Conservation (phyloP, 106 monocot genomes). For the Acanthochlamys bracteata region DNA sequence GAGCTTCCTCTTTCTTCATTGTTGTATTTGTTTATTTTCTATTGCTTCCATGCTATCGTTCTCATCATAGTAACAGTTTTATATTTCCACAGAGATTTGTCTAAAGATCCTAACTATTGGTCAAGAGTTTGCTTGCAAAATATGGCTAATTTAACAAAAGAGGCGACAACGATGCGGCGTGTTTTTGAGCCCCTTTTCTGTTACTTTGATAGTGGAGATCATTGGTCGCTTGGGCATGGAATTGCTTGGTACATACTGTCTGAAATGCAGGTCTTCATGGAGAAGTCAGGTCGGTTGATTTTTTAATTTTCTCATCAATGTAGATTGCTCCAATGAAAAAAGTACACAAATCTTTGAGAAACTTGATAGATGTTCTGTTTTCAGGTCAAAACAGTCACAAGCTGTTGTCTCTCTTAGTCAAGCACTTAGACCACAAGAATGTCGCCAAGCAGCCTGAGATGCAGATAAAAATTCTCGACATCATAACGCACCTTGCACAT, state of each 20-base stretch:
- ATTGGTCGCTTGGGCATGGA: constrained; percentile 57
- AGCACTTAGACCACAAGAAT: constrained; percentile 91
- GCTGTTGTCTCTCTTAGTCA: constrained; percentile 60
- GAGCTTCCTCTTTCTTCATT: constrained; percentile 9
- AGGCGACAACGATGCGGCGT: constrained; percentile 79
- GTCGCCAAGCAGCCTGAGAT: constrained; percentile 45
- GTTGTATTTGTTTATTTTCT: background rate
- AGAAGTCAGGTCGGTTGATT: constrained; percentile 46
- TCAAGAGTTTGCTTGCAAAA: constrained; percentile 57
- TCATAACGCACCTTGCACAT: constrained; percentile 39
- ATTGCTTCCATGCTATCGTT: background rate
- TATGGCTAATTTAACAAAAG: constrained; percentile 74
- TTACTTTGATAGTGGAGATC: constrained; percentile 49
- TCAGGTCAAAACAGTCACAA: constrained; percentile 73
- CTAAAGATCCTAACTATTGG: constrained; percentile 54
- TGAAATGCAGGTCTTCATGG: constrained; percentile 64
- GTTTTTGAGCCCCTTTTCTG: constrained; percentile 67
- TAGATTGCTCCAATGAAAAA: background rate
- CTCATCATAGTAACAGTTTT: constrained; percentile 3
- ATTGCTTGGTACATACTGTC: constrained; percentile 58
- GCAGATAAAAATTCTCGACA: constrained; percentile 54
- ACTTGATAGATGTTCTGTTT: constrained; percentile 4
- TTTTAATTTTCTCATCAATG: background rate
- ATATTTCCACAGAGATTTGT: constrained; percentile 28
- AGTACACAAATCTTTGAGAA: too few relatives aligned